Base-by-base conservation (phyloP, 345 rosid genomes). In the Cardiospermum halicacabum region DNA sequence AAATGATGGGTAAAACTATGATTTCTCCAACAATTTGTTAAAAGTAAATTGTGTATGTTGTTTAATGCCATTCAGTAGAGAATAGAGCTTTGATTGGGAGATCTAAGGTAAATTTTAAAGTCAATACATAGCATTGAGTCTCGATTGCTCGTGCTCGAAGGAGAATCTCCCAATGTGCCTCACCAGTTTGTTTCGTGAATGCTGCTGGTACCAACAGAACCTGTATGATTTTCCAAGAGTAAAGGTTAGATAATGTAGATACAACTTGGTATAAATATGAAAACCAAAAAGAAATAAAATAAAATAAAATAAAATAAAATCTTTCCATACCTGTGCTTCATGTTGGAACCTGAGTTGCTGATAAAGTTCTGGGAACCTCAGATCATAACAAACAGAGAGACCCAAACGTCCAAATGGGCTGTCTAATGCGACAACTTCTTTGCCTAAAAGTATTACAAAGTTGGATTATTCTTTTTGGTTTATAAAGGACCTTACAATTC, bases 101-200 rank as follows among this genome's bases (percentile, higher is more conserved):
- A 43, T 34, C 3, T 8, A 16, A 30, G 40, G 54, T n/a, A 28
- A 32, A 49, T 66, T 53, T n/a, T 31, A 43, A 48, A 32, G 59
- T 39, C 64, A 86, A 64, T 85, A 93, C 96, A 75, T 90, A 93
- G 80, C 97, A 90, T 62, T 93, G 98, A 24, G 98, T 93, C 81
- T 93, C 96, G 32, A 93, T 82, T 49, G 98, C 98, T 39, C 92
- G 83, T 62, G 97, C 85, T 69, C 97, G 86, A 49, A 93, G 98
- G 53, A 90, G 87, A 79, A 88, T 72, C 76, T 93, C 97, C 98
- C 98, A 93, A 73, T 93, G 98, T 55, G 97, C 97, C 72, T 82
- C 74, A 53, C 96, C 98, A 6, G 98, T 90, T 57, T 81, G 89
- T 69, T 71, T 78, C 24, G 98, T 90, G 74, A 93, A 93, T 69